Conservation (phyloP, 177 flowering plant genomes). For the Tripterygium wilfordii region DNA sequence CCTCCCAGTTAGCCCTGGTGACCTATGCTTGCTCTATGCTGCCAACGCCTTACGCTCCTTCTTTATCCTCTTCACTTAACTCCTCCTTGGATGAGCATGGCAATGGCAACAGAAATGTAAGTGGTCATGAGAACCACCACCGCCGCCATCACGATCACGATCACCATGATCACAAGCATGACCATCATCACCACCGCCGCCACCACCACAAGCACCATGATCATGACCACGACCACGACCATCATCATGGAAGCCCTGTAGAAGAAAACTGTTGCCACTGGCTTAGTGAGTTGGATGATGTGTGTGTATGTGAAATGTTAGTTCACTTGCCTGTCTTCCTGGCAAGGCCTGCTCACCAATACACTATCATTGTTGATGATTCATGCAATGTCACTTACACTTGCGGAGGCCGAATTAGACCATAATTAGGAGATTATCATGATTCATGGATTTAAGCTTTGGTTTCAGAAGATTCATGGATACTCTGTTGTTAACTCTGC, state of each 20-base stretch:
- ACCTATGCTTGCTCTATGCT: constrained; percentile 1
- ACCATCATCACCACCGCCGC: neutral
- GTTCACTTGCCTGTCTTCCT: constrained; percentile 46
- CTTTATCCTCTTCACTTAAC: too few species aligned
- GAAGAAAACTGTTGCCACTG: constrained; percentile 43
- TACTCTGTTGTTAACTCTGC: too few species aligned
- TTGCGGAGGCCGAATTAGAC: constrained; percentile 24
- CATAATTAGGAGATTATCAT: too few species aligned
- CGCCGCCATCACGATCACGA: neutral
- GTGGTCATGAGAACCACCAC: too few species aligned
- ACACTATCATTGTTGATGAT: constrained; percentile 23
- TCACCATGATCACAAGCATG: neutral
- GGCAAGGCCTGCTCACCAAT: constrained; percentile 30
- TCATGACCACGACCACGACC: too few species aligned
- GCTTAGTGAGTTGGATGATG: constrained; percentile 36
- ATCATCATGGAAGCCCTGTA: constrained; percentile 1
- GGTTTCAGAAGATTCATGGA: too few species aligned
- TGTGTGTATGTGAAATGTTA: constrained; percentile 50
- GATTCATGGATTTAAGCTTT: too few species aligned
- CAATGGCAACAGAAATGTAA: too few species aligned
- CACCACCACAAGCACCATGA: too few species aligned
- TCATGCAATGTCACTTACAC: constrained; percentile 28
- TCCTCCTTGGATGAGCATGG: too few species aligned
- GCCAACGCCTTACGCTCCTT: too few species aligned
- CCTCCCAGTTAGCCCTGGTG: constrained; percentile 2